A percentile compares a stretch with the other conserved stretches of the same genome.
phyloP scores from a whole-genome alignment of 2,329 filamentous ascomycete species.

The Amphichorda felina region DNA sequence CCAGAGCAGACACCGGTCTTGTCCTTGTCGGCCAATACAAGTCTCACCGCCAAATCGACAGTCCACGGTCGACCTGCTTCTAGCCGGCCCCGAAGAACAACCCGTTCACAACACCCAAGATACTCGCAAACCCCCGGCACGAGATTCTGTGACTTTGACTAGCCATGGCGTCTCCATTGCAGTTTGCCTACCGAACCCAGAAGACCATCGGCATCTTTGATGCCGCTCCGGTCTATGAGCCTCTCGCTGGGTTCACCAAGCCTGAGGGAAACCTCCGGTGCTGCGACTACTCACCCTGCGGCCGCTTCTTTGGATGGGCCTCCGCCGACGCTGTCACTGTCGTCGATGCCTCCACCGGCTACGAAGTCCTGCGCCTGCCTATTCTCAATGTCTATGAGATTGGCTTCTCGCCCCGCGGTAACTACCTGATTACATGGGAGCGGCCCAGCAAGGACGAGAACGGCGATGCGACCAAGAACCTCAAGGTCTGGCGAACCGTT shows the following conservation, averaged over 20 bases:
- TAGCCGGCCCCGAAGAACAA: background rate
- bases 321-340: constrained; percentile 78
- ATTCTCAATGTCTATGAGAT: constrained; percentile 85
- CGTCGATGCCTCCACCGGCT: constrained; percentile 67
- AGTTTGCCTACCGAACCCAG: constrained; percentile 94
- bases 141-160: constrained; percentile 67
- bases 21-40: background rate
- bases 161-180: constrained; percentile 88
- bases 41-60: background rate
- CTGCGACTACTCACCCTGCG: constrained; percentile 90
- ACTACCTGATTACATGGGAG: constrained; percentile 95
- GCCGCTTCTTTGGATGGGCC: constrained; percentile 93
- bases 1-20: background rate
- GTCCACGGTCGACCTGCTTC: background rate
- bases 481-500: constrained; percentile 88
- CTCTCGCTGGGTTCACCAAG: constrained; percentile 71
- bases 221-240: constrained; percentile 77
- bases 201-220: constrained; percentile 94
- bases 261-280: constrained; percentile 92
- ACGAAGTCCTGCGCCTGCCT: constrained; percentile 61
- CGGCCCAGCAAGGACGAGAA: constrained; percentile 84
- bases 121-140: background rate
- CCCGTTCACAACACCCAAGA: background rate
- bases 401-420: constrained; percentile 84
- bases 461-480: constrained; percentile 87